Evolutionary conservation across 2,329 filamentous ascomycete species (phyloP).

Genomic region (Pseudogymnoascus pannorum): DNA sequence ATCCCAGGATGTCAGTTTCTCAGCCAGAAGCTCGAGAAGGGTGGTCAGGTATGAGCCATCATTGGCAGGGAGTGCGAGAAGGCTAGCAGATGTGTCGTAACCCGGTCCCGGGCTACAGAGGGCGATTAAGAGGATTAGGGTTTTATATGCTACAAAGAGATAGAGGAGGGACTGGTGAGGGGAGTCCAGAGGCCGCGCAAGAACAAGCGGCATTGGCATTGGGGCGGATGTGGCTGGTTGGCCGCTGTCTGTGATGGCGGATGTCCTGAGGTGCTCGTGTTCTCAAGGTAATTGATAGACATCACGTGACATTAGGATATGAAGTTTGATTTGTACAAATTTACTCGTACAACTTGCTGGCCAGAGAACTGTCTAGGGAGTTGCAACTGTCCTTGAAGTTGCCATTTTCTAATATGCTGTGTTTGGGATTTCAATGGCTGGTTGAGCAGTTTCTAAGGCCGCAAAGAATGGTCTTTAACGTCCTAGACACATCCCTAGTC

Average conservation of each 20-base stretch:
- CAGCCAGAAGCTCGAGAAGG: slow-evolving; percentile 17
- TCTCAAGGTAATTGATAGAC: not conserved
- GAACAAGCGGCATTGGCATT: not conserved
- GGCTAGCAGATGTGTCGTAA: slow-evolving; percentile 72
- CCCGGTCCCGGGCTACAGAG: slow-evolving; percentile 47
- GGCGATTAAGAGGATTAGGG: slow-evolving; percentile 55
- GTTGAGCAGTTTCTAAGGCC: not conserved
- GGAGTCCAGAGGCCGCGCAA: not conserved
- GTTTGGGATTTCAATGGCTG: not conserved
- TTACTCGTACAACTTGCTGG: not conserved
- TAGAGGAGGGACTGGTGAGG: slow-evolving; percentile 2
- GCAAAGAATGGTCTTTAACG: not conserved
- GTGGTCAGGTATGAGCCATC: not conserved
- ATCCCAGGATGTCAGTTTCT: slow-evolving; percentile 68
- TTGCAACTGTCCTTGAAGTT: not conserved
- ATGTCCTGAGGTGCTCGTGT: not conserved
- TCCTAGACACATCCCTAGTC: not conserved
- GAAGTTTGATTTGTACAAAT: not conserved
- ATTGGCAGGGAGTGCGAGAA: slow-evolving; percentile 34
- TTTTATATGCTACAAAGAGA: slow-evolving; percentile 48
- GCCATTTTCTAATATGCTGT: not conserved
- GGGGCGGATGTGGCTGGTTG: not conserved
- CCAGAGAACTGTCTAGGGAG: not conserved
- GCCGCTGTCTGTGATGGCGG: slow-evolving; percentile 1
- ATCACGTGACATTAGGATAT: not conserved